These are phyloP conservation scores for Pichia sp. DNA, from an alignment of 1,139 yeast genomes.

Conservation along the genomic window DNA sequence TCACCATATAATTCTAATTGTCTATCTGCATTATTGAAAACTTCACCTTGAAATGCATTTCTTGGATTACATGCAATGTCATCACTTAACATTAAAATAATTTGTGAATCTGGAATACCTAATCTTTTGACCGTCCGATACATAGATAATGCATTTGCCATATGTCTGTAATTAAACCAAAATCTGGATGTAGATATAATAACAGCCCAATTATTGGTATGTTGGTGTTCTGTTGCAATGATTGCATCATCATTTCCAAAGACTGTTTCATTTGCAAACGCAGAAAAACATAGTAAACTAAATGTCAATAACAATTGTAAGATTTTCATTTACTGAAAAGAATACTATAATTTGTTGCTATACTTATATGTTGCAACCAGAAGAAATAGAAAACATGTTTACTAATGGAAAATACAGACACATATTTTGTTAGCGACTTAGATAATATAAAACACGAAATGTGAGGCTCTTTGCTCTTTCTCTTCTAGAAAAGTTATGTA, in stretches of 20 bases:
- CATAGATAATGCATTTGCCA: constrained; percentile 93
- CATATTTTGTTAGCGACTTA: no score
- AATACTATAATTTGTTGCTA: no score
- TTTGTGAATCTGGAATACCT: constrained; percentile 97
- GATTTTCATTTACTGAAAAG: background rate
- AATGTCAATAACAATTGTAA: background rate
- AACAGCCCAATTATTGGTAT: constrained; percentile 92
- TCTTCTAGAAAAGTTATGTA: no score
- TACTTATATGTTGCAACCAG: no score
- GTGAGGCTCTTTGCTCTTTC: no score
- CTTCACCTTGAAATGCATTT: constrained; percentile 93
- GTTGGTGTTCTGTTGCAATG: constrained; percentile 32
- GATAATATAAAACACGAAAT: no score
- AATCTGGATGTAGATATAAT: constrained; percentile 91
- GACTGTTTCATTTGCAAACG: constrained; percentile 1
- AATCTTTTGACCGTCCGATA: constrained; percentile 91
- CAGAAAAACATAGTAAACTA: background rate
- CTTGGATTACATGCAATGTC: constrained; percentile 97
- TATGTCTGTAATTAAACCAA: constrained; percentile 97
- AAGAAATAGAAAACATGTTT: no score
- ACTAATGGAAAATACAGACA: no score
- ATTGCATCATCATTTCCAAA: background rate
- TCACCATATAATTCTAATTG: constrained; percentile 94
- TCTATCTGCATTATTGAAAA: constrained; percentile 88
- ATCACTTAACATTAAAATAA: constrained; percentile 90